Percentiles rank a stretch among this genome's conserved stretches.
Evolutionary conservation across 179 eudicot species (phyloP).

Genomic region (Heliamphora pulchella): DNA sequence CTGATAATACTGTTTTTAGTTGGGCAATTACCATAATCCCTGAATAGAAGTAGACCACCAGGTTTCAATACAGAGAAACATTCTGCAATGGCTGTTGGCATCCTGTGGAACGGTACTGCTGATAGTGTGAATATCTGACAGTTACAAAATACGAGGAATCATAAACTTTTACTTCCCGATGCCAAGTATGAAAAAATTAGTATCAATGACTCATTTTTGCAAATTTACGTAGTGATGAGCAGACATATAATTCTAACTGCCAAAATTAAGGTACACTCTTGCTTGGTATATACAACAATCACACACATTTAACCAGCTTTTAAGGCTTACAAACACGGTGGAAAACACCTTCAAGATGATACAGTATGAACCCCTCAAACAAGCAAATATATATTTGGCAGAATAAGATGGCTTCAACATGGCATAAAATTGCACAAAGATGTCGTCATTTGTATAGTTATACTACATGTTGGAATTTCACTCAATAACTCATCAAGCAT

Average conservation of each 20-base stretch:
- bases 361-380: no score
- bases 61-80: slow-evolving; percentile 83
- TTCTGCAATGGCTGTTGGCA: slow-evolving; percentile 60
- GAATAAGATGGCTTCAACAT: no score
- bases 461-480: neutral
- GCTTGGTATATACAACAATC: neutral
- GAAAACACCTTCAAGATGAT: no score
- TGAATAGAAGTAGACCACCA: slow-evolving; percentile 77
- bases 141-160: neutral
- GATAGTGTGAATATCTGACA: slow-evolving; percentile 83
- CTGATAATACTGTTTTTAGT: neutral
- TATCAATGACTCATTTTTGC: neutral
- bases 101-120: slow-evolving; percentile 75
- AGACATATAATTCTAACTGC: neutral
- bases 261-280: neutral
- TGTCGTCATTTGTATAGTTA: neutral
- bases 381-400: no score
- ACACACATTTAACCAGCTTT: no score
- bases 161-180: neutral
- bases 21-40: slow-evolving; percentile 75
- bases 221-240: neutral
- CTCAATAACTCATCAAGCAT: neutral
- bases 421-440: neutral
- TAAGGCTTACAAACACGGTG: no score
- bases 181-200: neutral